These are phyloP conservation scores for Heimioporus punctisporus DNA, from an alignment of 1,284 basidiomycete genomes.

Conservation along the genomic window DNA sequence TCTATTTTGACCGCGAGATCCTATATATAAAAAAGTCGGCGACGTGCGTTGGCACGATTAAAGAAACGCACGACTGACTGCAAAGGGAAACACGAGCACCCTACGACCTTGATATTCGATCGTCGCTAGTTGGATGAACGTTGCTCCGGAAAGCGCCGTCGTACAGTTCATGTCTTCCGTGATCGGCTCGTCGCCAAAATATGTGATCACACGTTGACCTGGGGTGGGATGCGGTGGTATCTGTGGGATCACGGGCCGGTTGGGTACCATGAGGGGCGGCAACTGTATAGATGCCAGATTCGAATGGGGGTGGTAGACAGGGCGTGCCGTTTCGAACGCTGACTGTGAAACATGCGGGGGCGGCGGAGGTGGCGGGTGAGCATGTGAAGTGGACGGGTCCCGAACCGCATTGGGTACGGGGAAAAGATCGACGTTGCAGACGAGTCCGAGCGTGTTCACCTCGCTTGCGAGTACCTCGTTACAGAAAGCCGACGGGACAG, in stretches of 20 bases:
- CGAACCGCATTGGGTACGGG: slow-evolving; percentile 39
- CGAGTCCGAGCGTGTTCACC: slow-evolving; percentile 50
- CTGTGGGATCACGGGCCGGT: slow-evolving; percentile 3
- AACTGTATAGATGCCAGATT: slow-evolving; percentile 18
- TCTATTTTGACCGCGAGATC: slow-evolving; percentile 65
- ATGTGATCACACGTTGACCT: slow-evolving; percentile 39
- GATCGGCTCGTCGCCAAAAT: slow-evolving; percentile 41
- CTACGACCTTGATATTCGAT: slow-evolving; percentile 63
- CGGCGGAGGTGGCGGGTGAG: slow-evolving; percentile 2
- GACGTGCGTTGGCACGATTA: not conserved
- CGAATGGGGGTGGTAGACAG: slow-evolving; percentile 18
- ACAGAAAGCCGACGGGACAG: not conserved
- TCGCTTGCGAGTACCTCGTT: slow-evolving; percentile 36
- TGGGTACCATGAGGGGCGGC: slow-evolving; percentile 22
- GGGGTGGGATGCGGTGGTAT: slow-evolving; percentile 2
- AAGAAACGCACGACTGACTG: slow-evolving; percentile 45
- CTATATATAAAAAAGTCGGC: slow-evolving; percentile 17
- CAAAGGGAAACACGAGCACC: slow-evolving; percentile 71
- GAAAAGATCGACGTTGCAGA: slow-evolving; percentile 69
- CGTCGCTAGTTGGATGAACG: slow-evolving; percentile 60
- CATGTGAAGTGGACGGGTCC: slow-evolving; percentile 3
- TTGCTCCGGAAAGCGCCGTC: slow-evolving; percentile 58
- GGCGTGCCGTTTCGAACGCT: slow-evolving; percentile 10
- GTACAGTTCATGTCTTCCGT: slow-evolving; percentile 57
- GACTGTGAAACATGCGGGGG: slow-evolving; percentile 9